Percentiles rank a stretch among this genome's conserved stretches.
Evolutionary conservation across 257 asterid genomes (phyloP).

Genomic region (Parsonsia alboflavescens): DNA sequence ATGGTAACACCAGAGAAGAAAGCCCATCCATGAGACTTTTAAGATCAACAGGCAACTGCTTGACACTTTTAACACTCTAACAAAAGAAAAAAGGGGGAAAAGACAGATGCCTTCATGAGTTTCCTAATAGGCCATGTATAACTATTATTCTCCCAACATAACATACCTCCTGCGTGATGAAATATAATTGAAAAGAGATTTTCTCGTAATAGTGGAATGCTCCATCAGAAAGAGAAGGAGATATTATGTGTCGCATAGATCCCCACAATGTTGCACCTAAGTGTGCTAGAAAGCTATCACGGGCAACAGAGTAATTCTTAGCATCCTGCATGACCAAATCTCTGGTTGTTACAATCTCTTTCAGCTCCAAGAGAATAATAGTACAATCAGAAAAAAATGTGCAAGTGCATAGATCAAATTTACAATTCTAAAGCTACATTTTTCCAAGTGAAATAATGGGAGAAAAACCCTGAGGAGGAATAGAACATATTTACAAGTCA

Average conservation of each 20-base stretch:
- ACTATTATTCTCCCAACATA: not conserved
- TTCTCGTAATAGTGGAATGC: conserved; percentile 94
- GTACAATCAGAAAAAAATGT: not conserved
- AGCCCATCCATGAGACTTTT: conserved; percentile 68
- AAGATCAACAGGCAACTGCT: conserved; percentile 76
- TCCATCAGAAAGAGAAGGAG: conserved; percentile 98
- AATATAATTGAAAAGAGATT: conserved; percentile 86
- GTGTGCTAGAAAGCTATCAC: conserved; percentile 93
- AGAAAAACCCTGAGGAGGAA: not conserved
- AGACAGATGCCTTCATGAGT: conserved; percentile 15
- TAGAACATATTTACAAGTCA: not conserved
- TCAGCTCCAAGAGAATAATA: conserved; percentile 7
- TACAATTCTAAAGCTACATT: not conserved
- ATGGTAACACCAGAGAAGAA: conserved; percentile 68
- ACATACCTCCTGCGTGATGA: conserved; percentile 88
- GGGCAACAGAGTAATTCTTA: conserved; percentile 93
- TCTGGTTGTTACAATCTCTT: not conserved
- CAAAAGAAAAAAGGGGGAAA: conserved; percentile 22
- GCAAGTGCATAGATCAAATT: not conserved
- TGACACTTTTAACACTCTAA: conserved; percentile 62
- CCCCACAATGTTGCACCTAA: conserved; percentile 98
- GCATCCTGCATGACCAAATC: conserved; percentile 51
- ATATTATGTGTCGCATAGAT: conserved; percentile 78
- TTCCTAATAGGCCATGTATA: not conserved
- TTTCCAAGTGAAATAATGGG: not conserved